phyloP scores from a whole-genome alignment of 2,329 filamentous ascomycete genomes.

The Ophiostoma himal-ulmi region DNA sequence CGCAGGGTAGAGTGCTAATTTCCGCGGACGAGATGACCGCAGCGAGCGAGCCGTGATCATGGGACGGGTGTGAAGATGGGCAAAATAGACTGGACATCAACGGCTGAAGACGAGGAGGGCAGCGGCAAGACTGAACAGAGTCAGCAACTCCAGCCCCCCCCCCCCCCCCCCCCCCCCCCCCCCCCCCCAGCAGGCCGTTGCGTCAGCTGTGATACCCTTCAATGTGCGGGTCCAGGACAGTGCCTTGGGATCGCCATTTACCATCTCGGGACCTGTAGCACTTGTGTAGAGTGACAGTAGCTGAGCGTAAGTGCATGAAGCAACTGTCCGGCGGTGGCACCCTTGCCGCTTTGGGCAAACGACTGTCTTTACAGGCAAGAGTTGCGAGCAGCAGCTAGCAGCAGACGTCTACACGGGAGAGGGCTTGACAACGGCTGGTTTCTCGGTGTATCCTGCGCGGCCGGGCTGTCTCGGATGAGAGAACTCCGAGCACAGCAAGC shows the following conservation, averaged over 20 bases:
- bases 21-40: not conserved
- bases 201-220: not conserved
- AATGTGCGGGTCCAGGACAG: not conserved
- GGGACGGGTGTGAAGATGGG: not conserved
- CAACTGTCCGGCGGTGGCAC: not conserved
- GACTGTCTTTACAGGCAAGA: not conserved
- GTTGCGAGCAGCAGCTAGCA: not conserved
- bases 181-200: not conserved
- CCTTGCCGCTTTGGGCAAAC: not conserved
- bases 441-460: not conserved
- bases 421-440: not conserved
- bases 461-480: not conserved
- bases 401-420: not conserved
- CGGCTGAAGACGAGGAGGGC: too few species aligned
- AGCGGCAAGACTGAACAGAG: not conserved
- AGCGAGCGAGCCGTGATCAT: not conserved
- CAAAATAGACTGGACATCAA: not conserved
- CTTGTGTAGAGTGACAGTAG: not conserved
- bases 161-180: not conserved
- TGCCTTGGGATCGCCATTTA: not conserved
- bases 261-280: not conserved
- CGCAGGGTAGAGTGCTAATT: not conserved
- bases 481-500: not conserved
- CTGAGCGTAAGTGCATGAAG: not conserved
- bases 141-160: not conserved